Evolutionary conservation across 352 stramenopile genomes (phyloP), one percentile per base, ranked within the genome.

Genomic region (Globisporangium megalacanthum): DNA sequence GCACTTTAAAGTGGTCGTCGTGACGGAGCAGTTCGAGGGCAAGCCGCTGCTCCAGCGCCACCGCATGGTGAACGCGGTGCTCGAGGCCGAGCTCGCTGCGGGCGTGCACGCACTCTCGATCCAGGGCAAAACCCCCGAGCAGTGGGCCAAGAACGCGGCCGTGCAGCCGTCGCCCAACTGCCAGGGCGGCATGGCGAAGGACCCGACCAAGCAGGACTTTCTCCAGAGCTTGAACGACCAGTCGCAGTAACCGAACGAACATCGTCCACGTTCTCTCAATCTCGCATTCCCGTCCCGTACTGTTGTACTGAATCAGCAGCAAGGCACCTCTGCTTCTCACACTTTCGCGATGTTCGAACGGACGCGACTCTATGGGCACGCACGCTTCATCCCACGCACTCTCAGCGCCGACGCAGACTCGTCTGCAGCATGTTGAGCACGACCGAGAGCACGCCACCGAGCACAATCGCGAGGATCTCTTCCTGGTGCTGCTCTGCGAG

Each of bases 1-100:
- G 19, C 95, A 98, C 70, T 98, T 98, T 72, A 98, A 98, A 72
- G 72, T 98, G 10, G 79, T 98, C 22, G 85, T 98, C 0, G 89
- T 98, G 9, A 86, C 85, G 11, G 77, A 86, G 22, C 66, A 86
- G 45, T 98, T 98, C 65, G 80, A 97, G 29, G 82, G 86, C 61
- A 89, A 92, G 61, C 65, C 80, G 53, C 68, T 96, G 45, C 62
- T 96, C 11, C 79, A 97, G 68, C 78, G 94, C 36, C 94, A 98
- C 67, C 89, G 92, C 48, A 78, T 97, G 64, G 83, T 98, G 19
- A 98, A 98, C 68, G 72, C 68, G 11, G 72, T 84, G 52, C 75
- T 98, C 56, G 60, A 86, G 42, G 73, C 96, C 31, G 89, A 98
- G 66, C 68, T 98, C 31, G 70, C 85, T 36, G 71, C 69, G 6